phyloP scores from a whole-genome alignment of 306 rosid genomes.

The Medicago truncatula region MtrunA17r5.0-ANR NC_053045.1:57244001-57244500 shows the following conservation, averaged over 20 bases:
- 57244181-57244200: constrained; percentile 96
- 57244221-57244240: constrained; percentile 96
- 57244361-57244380: constrained; percentile 88
- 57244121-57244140: constrained; percentile 81
- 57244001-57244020: not conserved
- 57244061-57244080: constrained; percentile 70
- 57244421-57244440: constrained; percentile 89
- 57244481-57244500: constrained; percentile 83
- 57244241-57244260: constrained; percentile 32
- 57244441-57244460: constrained; percentile 60
- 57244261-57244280: not conserved
- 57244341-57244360: constrained; percentile 86
- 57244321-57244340: not conserved
- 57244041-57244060: constrained; percentile 33
- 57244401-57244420: constrained; percentile 69
- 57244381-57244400: constrained; percentile 92
- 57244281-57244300: too few relatives aligned
- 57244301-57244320: too few relatives aligned
- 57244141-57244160: constrained; percentile 66
- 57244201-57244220: constrained; percentile 85
- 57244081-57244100: constrained; percentile 81
- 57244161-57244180: constrained; percentile 62
- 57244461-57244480: constrained; percentile 86
- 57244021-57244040: not conserved
- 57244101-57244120: constrained; percentile 79